Conservation (phyloP, 768 basidiomycete genomes). For the Suillus spraguei region DNA sequence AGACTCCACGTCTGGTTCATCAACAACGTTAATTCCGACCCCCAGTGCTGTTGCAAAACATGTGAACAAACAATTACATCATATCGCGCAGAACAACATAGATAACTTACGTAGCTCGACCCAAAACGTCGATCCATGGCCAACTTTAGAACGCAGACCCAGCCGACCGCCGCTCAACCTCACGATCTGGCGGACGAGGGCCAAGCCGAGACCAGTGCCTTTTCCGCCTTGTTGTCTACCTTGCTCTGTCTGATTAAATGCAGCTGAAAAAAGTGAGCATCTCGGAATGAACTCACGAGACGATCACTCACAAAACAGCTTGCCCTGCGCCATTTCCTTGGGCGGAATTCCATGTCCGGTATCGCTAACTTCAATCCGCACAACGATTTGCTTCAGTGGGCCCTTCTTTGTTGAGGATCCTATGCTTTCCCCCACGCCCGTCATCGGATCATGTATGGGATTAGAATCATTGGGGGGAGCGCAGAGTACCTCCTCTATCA, state of each 20-base stretch:
- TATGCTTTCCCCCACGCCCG: background rate
- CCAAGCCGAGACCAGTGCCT: constrained; percentile 74
- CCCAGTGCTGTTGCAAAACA: constrained; percentile 50
- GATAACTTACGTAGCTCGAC: constrained; percentile 63
- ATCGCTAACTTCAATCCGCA: constrained; percentile 84
- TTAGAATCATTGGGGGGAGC: constrained; percentile 37
- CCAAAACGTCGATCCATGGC: constrained; percentile 87
- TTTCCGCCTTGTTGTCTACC: constrained; percentile 74
- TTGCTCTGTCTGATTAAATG: constrained; percentile 80
- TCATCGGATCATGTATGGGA: constrained; percentile 12
- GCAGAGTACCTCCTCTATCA: constrained; percentile 27
- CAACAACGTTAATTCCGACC: constrained; percentile 57
- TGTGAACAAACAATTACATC: constrained; percentile 13
- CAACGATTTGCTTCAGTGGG: constrained; percentile 64
- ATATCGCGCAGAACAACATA: background rate
- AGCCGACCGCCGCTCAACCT: constrained; percentile 73
- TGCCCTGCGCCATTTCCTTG: constrained; percentile 69
- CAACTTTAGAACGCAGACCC: constrained; percentile 64
- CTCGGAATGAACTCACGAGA: constrained; percentile 1
- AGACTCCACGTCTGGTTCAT: constrained; percentile 28
- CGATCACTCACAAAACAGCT: constrained; percentile 62
- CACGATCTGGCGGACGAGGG: constrained; percentile 79
- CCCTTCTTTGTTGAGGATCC: constrained; percentile 8
- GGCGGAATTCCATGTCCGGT: constrained; percentile 67
- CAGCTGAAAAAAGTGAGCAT: constrained; percentile 43